Percentiles rank a stretch among this genome's conserved stretches.
phyloP scores from a whole-genome alignment of 2,329 filamentous ascomycete species.

The Hymenoscyphus albidus region DNA sequence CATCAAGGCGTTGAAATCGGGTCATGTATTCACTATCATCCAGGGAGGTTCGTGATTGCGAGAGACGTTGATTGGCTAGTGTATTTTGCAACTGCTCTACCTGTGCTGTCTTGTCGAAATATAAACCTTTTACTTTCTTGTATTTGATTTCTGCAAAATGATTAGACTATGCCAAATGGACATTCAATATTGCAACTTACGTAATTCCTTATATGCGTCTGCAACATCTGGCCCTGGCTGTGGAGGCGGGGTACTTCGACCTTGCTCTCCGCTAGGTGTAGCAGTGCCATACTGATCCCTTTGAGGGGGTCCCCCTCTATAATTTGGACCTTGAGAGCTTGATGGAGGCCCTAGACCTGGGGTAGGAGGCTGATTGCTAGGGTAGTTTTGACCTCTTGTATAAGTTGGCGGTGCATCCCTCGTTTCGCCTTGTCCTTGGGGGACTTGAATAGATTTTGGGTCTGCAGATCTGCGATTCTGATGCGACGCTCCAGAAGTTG shows the following conservation, averaged over 20 bases:
- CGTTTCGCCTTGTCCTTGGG: constrained; percentile 28
- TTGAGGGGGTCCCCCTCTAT: constrained; percentile 34
- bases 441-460: constrained; percentile 27
- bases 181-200: constrained; percentile 31
- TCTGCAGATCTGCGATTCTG: constrained; percentile 32
- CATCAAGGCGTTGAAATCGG: constrained; percentile 85
- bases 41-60: constrained; percentile 86
- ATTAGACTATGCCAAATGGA: constrained; percentile 14
- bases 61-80: constrained; percentile 92
- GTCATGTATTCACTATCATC: constrained; percentile 93
- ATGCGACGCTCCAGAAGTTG: constrained; percentile 22
- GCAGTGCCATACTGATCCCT: constrained; percentile 30
- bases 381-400: constrained; percentile 26
- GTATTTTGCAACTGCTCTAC: constrained; percentile 95
- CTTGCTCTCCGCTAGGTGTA: constrained; percentile 36
- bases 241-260: constrained; percentile 45
- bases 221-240: constrained; percentile 30
- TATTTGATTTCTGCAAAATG: constrained; percentile 79
- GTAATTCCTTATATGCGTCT: constrained; percentile 42
- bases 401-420: constrained; percentile 31
- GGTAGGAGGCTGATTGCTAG: constrained; percentile 25
- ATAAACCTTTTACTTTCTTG: constrained; percentile 95
- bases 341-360: constrained; percentile 26
- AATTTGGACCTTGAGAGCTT: constrained; percentile 27
- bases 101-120: constrained; percentile 87